Evolutionary conservation across 371 early-diverging fungal species (phyloP).

Genomic region (Basidiobolus meristosporus): DNA sequence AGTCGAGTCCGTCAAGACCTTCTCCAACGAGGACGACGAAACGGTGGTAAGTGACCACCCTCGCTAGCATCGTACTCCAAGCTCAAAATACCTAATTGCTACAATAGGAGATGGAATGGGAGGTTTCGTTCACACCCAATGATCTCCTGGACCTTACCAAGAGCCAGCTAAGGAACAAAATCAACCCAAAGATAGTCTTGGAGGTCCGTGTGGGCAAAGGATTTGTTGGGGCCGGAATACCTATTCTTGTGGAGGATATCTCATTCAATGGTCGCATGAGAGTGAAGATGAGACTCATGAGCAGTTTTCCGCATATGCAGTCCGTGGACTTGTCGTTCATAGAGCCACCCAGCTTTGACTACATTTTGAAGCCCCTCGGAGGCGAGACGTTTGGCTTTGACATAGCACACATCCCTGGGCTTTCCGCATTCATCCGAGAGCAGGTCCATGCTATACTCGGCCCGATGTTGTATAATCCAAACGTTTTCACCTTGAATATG

Average conservation of each 20-base stretch:
- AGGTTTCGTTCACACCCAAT: constrained; percentile 68
- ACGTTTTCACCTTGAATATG: constrained; percentile 60
- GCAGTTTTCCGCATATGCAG: constrained; percentile 75
- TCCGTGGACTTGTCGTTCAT: constrained; percentile 71
- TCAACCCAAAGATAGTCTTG: constrained; percentile 82
- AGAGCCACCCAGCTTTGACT: constrained; percentile 80
- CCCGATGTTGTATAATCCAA: constrained; percentile 74
- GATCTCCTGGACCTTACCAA: constrained; percentile 44
- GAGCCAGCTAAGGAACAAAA: constrained; percentile 27
- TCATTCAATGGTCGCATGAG: constrained; percentile 68
- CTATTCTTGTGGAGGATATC: constrained; percentile 83
- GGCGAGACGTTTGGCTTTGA: too few relatives aligned
- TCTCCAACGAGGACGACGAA: constrained; percentile 56
- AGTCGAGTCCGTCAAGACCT: constrained; percentile 68
- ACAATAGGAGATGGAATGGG: constrained; percentile 98
- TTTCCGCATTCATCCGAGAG: constrained; percentile 60
- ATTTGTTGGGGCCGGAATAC: constrained; percentile 71
- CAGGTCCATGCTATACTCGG: constrained; percentile 50
- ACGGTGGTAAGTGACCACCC: too few relatives aligned
- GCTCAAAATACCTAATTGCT: too few relatives aligned
- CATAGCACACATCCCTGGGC: constrained; percentile 73
- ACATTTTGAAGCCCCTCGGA: constrained; percentile 80
- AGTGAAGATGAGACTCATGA: constrained; percentile 61
- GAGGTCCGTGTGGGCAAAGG: constrained; percentile 80
- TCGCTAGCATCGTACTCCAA: too few relatives aligned